Base-by-base conservation (phyloP, 2,329 filamentous ascomycete species). In the Paecilomyces sp. region DNA sequence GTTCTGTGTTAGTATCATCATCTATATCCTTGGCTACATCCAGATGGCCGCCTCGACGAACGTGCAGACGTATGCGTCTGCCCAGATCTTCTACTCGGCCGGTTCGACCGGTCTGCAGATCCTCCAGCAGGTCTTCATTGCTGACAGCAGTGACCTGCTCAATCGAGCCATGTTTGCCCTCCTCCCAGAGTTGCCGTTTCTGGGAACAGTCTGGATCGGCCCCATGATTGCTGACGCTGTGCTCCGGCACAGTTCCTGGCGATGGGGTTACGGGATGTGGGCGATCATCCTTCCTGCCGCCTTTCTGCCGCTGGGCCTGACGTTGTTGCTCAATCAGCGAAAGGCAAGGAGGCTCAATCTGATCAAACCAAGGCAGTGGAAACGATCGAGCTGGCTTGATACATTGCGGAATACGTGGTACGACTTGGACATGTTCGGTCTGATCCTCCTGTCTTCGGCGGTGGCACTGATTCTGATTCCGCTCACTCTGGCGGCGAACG, bases 231-330 rank as follows among this genome's bases (percentile, higher is more conserved):
- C 83, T 0, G 75, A 81, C 25, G 75, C 76, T 0, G 83, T 88
- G 61, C 76, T 86, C 54, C 67, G 76, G 0, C 75, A 81, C 2
- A 76, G 80, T 7, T 84, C 81, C 54, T 90, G 84, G 83, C 81
- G 85, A 47, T 90, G 87, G 88, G 86, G 80, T 1, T 90, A 86
- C 66, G 88, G 86, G 41, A 79, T 81, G 63, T 90, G 88, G 72
- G 79, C 83, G 51, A 85, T 91, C 64, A 79, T 90, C 60, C 77
- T 85, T 3, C 87, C 87, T 1, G 73, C 81, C 51, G 79, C 87
- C 53, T 83, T 82, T 30, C 61, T 85, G n/a, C 88, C 88, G 0
- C 77, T 90, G n/a, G 82, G 83, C 36, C 67, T 78, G 13, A 74
- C 88, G 9, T 78, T 89, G 63, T 74, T 82, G 58, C 71, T 79